Base-by-base conservation (phyloP, 805 yeast species). In the Monosporozyma aerobia region DNA sequence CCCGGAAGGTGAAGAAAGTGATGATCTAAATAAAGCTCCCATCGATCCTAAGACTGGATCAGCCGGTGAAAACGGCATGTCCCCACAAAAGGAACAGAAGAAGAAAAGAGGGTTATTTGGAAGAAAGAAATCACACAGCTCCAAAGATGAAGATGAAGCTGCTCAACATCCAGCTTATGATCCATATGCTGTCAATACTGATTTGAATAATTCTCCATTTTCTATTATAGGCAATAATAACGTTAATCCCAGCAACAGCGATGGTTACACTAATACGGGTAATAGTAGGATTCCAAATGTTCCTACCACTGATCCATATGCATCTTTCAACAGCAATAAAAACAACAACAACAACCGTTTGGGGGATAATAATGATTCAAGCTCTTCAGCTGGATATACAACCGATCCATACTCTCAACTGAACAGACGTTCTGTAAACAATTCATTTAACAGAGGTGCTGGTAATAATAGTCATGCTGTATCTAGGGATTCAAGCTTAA, bases 81-180 rank as follows among this genome's bases (percentile, higher is more conserved):
- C 35, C 11, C 35, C 32, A 8, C 27, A n/a, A 44, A 49, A 45
- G 49, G 45, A 48, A 19, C 49, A 51, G 11, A 53, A 55, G 47
- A 55, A 51, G 45, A 56, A 55, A 16, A 51, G 51, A 27, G 53
- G 56, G 5, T 29, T 56, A 6, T 55, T 56, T 39, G 53, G 55
- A 3, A 54, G 54, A 43, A 52, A 53, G 32, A 56, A 52, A 22
- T 40, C 50, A 6, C 13, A 22, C 10, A 29, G 46, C 6, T 30
- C 25, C 11, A 22, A 32, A n/a, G 43, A 22, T 3, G 51, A 13
- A 5, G 44, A 27, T 19, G 51, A 30, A 6, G 37, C 11, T n/a
- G 23, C 41, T 2, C n/a, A 35, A 8, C 23, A 44, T 22, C 32
- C 19, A 11, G 45, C 50, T 2, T 46, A 48, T 46, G 57, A 56